phyloP scores from a whole-genome alignment of 768 basidiomycete genomes.

The Pisolithus microcarpus region DNA sequence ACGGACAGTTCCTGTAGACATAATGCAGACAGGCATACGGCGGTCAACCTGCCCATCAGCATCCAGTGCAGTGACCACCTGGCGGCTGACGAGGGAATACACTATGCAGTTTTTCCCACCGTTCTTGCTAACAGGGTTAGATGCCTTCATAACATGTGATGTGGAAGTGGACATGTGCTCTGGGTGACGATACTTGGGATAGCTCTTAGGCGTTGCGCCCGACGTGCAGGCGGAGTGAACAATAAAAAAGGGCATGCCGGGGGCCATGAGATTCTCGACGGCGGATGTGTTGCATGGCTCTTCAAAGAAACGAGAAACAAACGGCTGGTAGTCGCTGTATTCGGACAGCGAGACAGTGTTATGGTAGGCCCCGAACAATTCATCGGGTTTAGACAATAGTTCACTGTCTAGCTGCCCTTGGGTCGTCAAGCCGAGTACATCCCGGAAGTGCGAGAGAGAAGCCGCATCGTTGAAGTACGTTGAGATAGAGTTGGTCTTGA shows the following conservation, averaged over 20 bases:
- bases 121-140: constrained; percentile 3
- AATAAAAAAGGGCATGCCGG: constrained; percentile 17
- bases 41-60: constrained; percentile 8
- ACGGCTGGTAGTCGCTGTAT: constrained; percentile 15
- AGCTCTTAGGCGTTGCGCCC: constrained; percentile 11
- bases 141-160: constrained; percentile 9
- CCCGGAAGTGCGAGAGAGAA: constrained; percentile 11
- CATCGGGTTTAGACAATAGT: background rate
- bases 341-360: constrained; percentile 12
- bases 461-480: constrained; percentile 12
- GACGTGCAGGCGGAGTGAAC: constrained; percentile 16
- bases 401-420: background rate
- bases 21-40: constrained; percentile 11
- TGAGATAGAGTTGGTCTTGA: constrained; percentile 14
- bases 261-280: constrained; percentile 17
- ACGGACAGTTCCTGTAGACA: constrained; percentile 17
- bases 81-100: constrained; percentile 15
- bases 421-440: background rate
- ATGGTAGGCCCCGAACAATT: constrained; percentile 7
- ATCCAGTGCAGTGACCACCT: constrained; percentile 7
- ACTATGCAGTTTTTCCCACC: constrained; percentile 15
- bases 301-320: constrained; percentile 16
- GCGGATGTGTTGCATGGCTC: constrained; percentile 11
- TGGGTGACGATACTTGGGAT: constrained; percentile 16
- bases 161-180: constrained; percentile 15